phyloP scores from a whole-genome alignment of 495 filamentous ascomycete genomes.

The Aspergillus indologenus region DNA sequence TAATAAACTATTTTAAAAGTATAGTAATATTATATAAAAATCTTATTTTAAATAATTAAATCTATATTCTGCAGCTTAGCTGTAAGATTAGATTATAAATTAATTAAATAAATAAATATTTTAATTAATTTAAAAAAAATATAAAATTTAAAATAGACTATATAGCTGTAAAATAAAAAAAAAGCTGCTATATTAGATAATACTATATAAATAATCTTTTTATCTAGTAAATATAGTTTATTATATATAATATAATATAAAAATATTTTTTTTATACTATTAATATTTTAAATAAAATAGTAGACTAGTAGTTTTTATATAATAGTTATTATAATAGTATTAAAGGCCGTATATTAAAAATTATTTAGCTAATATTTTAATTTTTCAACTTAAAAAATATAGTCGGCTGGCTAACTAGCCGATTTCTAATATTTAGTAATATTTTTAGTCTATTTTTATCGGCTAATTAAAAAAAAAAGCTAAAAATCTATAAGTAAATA shows the following conservation, averaged over 20 bases:
- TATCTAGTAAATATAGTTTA: background rate
- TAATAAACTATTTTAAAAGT: background rate
- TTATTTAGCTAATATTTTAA: background rate
- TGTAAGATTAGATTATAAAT: no score
- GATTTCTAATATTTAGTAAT: no score
- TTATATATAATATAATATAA: constrained; percentile 9
- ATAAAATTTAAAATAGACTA: no score
- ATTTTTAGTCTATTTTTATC: background rate
- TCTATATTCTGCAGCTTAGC: no score
- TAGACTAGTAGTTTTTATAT: background rate
- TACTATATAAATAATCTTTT: background rate
- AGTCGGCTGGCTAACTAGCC: background rate
- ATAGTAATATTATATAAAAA: background rate
- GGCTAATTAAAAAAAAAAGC: background rate
- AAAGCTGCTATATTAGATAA: no score
- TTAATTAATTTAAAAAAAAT: background rate
- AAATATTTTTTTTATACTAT: background rate
- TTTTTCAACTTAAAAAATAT: background rate
- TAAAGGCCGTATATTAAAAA: background rate
- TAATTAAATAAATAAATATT: no score
- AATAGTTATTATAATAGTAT: constrained; percentile 1
- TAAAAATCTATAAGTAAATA: constrained; percentile 1
- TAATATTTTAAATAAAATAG: background rate
- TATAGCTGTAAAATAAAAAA: no score
- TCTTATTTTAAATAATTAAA: no score